Evolutionary conservation across 2,329 filamentous ascomycete genomes (phyloP).

Genomic region (Gaeumannomyces sp.): DNA sequence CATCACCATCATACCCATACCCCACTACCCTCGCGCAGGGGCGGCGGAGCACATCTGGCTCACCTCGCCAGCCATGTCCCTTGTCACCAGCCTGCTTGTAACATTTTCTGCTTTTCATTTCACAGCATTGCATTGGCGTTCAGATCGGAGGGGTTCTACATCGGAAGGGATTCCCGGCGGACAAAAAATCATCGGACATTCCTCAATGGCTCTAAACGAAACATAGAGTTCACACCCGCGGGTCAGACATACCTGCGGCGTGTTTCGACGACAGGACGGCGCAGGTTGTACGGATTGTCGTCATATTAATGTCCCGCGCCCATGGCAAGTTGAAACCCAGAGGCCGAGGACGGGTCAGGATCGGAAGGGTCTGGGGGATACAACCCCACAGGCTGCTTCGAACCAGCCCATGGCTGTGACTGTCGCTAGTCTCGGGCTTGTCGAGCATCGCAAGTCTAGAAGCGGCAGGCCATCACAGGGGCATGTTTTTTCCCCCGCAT

Average conservation of each 20-base stretch:
- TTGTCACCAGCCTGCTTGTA: conserved; percentile 23
- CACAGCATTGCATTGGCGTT: conserved; percentile 57
- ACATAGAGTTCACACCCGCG: conserved; percentile 7
- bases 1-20: background rate
- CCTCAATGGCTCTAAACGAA: conserved; percentile 6
- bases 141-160: conserved; percentile 20
- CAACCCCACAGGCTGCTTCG: background rate
- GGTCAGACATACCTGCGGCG: background rate
- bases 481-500: background rate
- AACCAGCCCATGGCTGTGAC: conserved; percentile 1
- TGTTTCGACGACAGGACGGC: conserved; percentile 11
- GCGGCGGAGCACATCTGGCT: background rate
- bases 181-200: conserved; percentile 9
- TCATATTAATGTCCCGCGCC: conserved; percentile 8
- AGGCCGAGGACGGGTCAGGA: conserved; percentile 1
- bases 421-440: background rate
- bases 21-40: background rate
- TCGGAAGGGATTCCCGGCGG: conserved; percentile 11
- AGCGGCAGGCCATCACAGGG: background rate
- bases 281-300: conserved; percentile 12
- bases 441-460: background rate
- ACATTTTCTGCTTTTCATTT: conserved; percentile 18
- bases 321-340: background rate
- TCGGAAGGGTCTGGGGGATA: conserved; percentile 5
- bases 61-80: conserved; percentile 2